Base-by-base conservation (phyloP, 176 grass and related monocot genomes). In the Musa troglodytarum region DNA sequence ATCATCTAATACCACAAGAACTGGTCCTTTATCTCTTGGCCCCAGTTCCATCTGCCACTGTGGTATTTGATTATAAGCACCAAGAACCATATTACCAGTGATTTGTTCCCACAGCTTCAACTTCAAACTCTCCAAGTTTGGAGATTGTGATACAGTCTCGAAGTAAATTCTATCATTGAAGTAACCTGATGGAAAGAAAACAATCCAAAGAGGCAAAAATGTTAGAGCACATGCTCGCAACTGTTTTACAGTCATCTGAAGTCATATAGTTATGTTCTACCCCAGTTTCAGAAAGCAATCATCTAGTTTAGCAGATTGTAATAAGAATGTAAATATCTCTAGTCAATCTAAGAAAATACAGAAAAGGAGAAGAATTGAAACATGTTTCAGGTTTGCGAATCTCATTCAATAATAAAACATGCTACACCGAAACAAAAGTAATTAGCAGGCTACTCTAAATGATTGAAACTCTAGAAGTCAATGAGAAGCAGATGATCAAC, bases 21-120 rank as follows among this genome's bases (percentile, higher is more conserved):
- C 72, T n/a, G 88, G 90, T 10, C 86, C 88, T 76, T 74, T 78
- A 76, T 94, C 84, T 65, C 65, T 89, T 21, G 88, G 82, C 8
- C 88, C 88, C 85, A 94, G 72, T 54, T 91, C 87, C 80, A 86
- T 79, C 73, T 99, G 95, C 90, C 90, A 91, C 19, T 94, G 88
- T 0, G 90, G 95, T 64, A 99, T 94, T 70, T 99, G 90, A 73
- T 89, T 94, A 78, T 92, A 94, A 62, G 86, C 34, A 26, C 90
- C 88, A 62, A 98, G 78, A 82, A 98, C 94, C 20, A 91, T 66
- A 76, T 98, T 91, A 63, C 90, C 62, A 14, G 79, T 93, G 58
- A 99, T 92, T 85, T 94, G 90, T 67, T 99, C 86, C 90, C 90
- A 99, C 51, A 99, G 69, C 71, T 82, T 94, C 74, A 94, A 71